These are phyloP conservation scores for Kluyveromyces aestuarii DNA, from an alignment of 805 yeast genomes.

Conservation along the genomic window DNA sequence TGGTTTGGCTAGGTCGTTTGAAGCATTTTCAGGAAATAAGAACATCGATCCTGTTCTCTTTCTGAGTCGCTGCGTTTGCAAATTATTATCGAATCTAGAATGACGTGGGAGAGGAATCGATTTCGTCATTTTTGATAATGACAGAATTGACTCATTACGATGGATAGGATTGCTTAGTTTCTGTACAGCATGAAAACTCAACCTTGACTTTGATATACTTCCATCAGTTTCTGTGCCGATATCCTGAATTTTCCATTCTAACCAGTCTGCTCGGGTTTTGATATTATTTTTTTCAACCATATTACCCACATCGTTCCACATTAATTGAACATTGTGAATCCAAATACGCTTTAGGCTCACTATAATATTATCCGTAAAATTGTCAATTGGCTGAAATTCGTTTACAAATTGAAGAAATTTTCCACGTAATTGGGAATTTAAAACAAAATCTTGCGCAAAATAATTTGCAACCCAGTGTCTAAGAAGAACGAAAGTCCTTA, in stretches of 20 bases:
- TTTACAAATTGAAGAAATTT: slow-evolving; percentile 36
- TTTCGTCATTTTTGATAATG: slow-evolving; percentile 19
- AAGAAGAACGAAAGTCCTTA: slow-evolving; percentile 77
- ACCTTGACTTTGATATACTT: slow-evolving; percentile 10
- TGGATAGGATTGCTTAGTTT: slow-evolving; percentile 23
- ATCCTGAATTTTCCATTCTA: slow-evolving; percentile 15
- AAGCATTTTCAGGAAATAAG: slow-evolving; percentile 22
- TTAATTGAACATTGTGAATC: slow-evolving; percentile 26
- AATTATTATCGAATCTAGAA: background rate
- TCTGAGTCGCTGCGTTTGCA: slow-evolving; percentile 4
- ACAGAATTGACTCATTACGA: slow-evolving; percentile 25
- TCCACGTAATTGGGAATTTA: slow-evolving; percentile 39
- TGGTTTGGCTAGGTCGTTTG: slow-evolving; percentile 8
- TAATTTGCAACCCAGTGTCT: slow-evolving; percentile 89
- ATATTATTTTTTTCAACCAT: slow-evolving; percentile 7
- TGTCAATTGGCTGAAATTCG: slow-evolving; percentile 15
- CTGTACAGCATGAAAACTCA: slow-evolving; percentile 24
- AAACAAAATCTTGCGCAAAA: slow-evolving; percentile 74
- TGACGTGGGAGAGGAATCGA: slow-evolving; percentile 13
- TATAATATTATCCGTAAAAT: slow-evolving; percentile 17
- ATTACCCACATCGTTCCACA: slow-evolving; percentile 20
- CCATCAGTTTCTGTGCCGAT: slow-evolving; percentile 8
- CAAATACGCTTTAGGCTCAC: slow-evolving; percentile 42
- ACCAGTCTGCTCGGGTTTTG: slow-evolving; percentile 18
- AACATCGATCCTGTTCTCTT: slow-evolving; percentile 24